Base-by-base conservation (phyloP, 495 filamentous ascomycete genomes). In the Xylaria acuta region DNA sequence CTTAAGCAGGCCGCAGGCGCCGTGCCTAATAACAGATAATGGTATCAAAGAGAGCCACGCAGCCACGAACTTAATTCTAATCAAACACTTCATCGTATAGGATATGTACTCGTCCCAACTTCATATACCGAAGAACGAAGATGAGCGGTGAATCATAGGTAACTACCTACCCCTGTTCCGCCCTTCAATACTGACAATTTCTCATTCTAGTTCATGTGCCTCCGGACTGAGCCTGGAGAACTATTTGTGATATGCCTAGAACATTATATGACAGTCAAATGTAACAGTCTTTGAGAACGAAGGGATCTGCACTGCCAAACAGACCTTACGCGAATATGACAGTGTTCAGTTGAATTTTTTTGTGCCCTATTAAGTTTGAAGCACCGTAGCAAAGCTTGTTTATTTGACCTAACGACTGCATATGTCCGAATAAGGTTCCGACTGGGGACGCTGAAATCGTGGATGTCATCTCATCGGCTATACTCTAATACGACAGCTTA, bases 141-240 rank as follows among this genome's bases (percentile, higher is more conserved):
- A 67, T 67, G 14, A 7, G 32, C 30, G 20, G 64, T 38, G 64
- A 67, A 53, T 53, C 45, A n/a, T n/a, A n/a, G n/a, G 40, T 67
- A 53, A 9, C 43, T 49, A 47, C 27, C 18, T 36, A 32, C 30
- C 30, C 64, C 54, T 53, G 34, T 30, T 53, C 34, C 64, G 4
- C 41, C 41, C 20, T n/a, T 36, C 25, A 1, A 47, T 30, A 7
- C 22, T 38, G 27, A 27, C 8, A 49, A 32, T 32, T 25, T 56
- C 53, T 18, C 18, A 2, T 56, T 56, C 53, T 18, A 56, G 53
- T 32, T 56, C 27, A 16, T 12, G 22, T 14, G 11, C 22, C 34
- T 43, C n/a, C 11, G 7, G 20, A 7, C 25, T 25, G 18, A 16
- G n/a, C n/a, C 25, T 18, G 4, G 25, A 36, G 38, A 27, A 53